Base-by-base conservation (phyloP, 805 yeast genomes). In the Ogataea nitratoaversa region DNA sequence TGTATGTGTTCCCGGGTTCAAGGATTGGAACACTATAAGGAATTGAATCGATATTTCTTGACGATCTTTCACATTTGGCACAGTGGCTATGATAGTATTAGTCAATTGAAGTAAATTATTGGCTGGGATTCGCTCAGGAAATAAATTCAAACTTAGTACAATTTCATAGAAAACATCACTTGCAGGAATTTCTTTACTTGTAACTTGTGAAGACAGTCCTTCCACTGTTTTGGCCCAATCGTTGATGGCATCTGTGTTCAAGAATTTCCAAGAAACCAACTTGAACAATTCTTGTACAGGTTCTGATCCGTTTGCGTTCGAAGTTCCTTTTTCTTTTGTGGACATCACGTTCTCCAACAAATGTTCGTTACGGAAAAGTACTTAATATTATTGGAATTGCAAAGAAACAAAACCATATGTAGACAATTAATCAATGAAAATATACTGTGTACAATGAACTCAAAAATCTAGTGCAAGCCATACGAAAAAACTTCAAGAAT, bases 161-260 rank as follows among this genome's bases (percentile, higher is more conserved):
- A 61, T 44, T 38, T 61, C 66, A 41, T 59, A 58, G 28, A 59
- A 58, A 2, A 60, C 19, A 19, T 51, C 55, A 14, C 38, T 25
- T 12, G 49, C 24, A 2, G 20, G 6, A 5, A 43, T 19, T 34
- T 51, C 37, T 12, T 50, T 47, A 19, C 22, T 30, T 5, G 34
- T 25, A 2, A 53, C 29, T 22, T 44, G 30, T 4, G 40, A 33
- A 13, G 47, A 39, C 17, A 54, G 22, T 8, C 29, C 18, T 6
- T 40, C 47, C 16, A 34, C 25, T 2, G 47, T 44, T 8, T 32
- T 17, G 28, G 46, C 43, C 52, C 53, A 42, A 32, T 40, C 32
- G 28, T 34, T 12, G 24, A 41, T 13, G 23, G 52, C 43, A 4
- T 32, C 19, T 27, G 47, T 45, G 13, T 34, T 35, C 13, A 53